phyloP scores from a whole-genome alignment of 2,329 filamentous ascomycete species.

The Ophiostoma ulmi region DNA sequence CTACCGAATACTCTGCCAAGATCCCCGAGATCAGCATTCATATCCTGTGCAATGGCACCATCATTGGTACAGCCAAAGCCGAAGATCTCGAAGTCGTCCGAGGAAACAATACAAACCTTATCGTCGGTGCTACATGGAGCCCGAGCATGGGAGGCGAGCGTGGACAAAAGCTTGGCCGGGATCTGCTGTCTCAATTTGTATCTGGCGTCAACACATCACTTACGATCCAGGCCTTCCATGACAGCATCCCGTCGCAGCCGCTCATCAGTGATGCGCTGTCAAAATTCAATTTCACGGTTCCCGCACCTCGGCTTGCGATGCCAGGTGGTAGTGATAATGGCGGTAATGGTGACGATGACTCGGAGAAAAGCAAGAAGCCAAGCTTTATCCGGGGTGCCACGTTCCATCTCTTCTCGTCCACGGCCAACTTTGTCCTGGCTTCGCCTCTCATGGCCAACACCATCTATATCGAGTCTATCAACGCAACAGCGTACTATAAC shows the following conservation, averaged over 20 bases:
- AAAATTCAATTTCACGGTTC: slow-evolving; percentile 63
- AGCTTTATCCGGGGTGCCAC: slow-evolving; percentile 77
- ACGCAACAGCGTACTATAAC: slow-evolving; percentile 83
- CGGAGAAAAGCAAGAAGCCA: slow-evolving; percentile 35
- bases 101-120: slow-evolving; percentile 67
- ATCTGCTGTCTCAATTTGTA: slow-evolving; percentile 77
- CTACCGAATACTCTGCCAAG: slow-evolving; percentile 74
- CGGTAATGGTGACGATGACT: slow-evolving; percentile 36
- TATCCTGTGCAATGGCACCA: slow-evolving; percentile 64
- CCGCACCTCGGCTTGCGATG: slow-evolving; percentile 57
- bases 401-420: slow-evolving; percentile 81
- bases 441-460: slow-evolving; percentile 72
- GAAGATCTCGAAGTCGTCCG: slow-evolving; percentile 57
- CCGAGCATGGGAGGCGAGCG: slow-evolving; percentile 60
- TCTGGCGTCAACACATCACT: slow-evolving; percentile 83
- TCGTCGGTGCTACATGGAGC: slow-evolving; percentile 68
- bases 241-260: slow-evolving; percentile 69
- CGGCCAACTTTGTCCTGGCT: slow-evolving; percentile 74
- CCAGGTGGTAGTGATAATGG: slow-evolving; percentile 34
- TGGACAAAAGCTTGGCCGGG: slow-evolving; percentile 58
- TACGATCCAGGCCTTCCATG: slow-evolving; percentile 64
- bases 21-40: slow-evolving; percentile 78
- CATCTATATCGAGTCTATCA: slow-evolving; percentile 70
- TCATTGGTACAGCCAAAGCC: slow-evolving; percentile 70
- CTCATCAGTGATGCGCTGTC: slow-evolving; percentile 68